Conservation (phyloP, 2,329 filamentous ascomycete genomes). For the Calycina herbarum region DNA sequence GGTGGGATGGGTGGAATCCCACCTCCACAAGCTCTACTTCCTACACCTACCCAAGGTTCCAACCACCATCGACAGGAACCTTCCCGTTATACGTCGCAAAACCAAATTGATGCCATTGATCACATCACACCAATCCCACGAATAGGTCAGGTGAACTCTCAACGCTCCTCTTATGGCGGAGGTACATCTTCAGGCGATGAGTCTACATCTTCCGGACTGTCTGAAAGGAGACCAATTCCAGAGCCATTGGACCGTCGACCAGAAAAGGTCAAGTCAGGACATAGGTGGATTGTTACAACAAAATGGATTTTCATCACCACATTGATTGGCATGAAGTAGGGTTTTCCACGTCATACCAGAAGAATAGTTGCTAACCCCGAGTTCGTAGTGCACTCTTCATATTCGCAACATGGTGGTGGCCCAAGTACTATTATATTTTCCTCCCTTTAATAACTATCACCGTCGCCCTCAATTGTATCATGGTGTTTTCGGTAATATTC, state of each 20-base stretch:
- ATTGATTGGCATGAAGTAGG: constrained; percentile 3
- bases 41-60: not conserved
- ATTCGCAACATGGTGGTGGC: constrained; percentile 20
- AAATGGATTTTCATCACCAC: not conserved
- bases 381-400: constrained; percentile 12
- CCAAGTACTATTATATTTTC: constrained; percentile 42
- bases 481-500: constrained; percentile 45
- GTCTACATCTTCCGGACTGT: not conserved
- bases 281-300: not conserved
- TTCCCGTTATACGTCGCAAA: not conserved
- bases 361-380: not conserved
- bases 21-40: constrained; percentile 2
- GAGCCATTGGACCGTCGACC: not conserved
- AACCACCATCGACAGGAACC: not conserved
- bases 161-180: not conserved
- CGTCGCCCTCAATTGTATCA: constrained; percentile 45
- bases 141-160: not conserved
- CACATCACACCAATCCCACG: not conserved
- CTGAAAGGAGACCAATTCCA: constrained; percentile 1
- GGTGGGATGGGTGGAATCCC: not conserved
- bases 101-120: not conserved
- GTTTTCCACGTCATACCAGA: not conserved
- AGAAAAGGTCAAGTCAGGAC: not conserved
- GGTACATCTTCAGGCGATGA: not conserved
- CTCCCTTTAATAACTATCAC: constrained; percentile 46